phyloP scores from a whole-genome alignment of 108 stramenopile species.

The Cyclotella baltica region DNA sequence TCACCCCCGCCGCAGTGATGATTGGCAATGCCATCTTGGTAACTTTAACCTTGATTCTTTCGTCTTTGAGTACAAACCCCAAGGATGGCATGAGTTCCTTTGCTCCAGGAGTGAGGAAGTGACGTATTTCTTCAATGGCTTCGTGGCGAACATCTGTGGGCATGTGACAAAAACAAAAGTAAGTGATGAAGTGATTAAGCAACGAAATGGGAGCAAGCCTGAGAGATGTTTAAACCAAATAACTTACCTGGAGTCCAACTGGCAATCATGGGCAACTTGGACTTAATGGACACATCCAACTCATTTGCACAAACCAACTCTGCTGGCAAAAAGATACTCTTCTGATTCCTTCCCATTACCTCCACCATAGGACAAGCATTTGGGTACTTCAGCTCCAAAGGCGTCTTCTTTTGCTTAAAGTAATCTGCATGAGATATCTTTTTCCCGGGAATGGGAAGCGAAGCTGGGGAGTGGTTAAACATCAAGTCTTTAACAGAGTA shows the following conservation, averaged over 20 bases:
- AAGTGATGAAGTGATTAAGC: not conserved
- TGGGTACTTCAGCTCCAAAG: slow-evolving; percentile 59
- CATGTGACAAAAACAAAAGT: not conserved
- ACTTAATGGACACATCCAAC: slow-evolving; percentile 55
- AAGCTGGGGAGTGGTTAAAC: slow-evolving; percentile 55
- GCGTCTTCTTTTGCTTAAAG: slow-evolving; percentile 53
- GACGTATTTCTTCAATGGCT: slow-evolving; percentile 62
- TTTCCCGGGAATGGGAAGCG: slow-evolving; percentile 53
- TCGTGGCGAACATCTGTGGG: slow-evolving; percentile 35
- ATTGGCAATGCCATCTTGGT: slow-evolving; percentile 56
- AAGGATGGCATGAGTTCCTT: slow-evolving; percentile 59
- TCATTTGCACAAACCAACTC: slow-evolving; percentile 71
- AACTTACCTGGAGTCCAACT: slow-evolving; percentile 52
- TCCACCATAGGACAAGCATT: slow-evolving; percentile 65
- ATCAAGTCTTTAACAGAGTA: slow-evolving; percentile 46
- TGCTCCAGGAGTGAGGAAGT: slow-evolving; percentile 61
- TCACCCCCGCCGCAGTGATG: slow-evolving; percentile 61
- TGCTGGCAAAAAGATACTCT: slow-evolving; percentile 63
- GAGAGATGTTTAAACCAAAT: not conserved
- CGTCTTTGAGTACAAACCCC: slow-evolving; percentile 52
- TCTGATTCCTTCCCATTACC: slow-evolving; percentile 54
- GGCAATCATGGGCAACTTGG: slow-evolving; percentile 71
- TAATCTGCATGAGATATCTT: slow-evolving; percentile 66
- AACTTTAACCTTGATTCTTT: slow-evolving; percentile 41
- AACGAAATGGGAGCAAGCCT: too few relatives aligned